phyloP scores from a whole-genome alignment of 108 stramenopile genomes.

The Epithemia pelagica region DNA sequence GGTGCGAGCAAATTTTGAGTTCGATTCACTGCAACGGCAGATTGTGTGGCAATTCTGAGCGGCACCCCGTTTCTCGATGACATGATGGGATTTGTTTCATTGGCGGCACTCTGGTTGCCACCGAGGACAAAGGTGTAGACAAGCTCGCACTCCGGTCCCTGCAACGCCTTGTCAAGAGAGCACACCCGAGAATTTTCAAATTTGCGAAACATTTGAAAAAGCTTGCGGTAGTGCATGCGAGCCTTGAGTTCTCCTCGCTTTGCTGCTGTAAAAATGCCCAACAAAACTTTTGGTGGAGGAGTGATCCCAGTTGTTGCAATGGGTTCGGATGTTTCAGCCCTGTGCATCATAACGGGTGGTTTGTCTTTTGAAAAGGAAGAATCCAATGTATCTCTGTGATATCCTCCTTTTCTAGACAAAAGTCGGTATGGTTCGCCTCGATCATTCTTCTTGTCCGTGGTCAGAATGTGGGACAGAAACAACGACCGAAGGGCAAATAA shows the following conservation, averaged over 20 bases:
- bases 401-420: no score
- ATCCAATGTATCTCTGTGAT: no score
- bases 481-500: neutral
- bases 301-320: neutral
- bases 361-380: no score
- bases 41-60: neutral
- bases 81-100: constrained; percentile 6
- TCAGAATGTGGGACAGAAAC: neutral
- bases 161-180: constrained; percentile 10
- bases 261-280: constrained; percentile 39
- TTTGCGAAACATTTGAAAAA: constrained; percentile 35
- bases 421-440: no score
- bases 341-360: no score
- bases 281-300: constrained; percentile 23
- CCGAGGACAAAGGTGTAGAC: constrained; percentile 45
- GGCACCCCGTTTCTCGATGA: neutral
- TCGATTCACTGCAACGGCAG: neutral
- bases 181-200: constrained; percentile 34
- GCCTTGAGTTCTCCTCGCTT: constrained; percentile 23
- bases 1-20: neutral
- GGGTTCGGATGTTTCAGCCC: no score
- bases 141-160: constrained; percentile 25
- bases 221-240: constrained; percentile 30
- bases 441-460: neutral
- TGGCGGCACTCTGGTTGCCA: constrained; percentile 22